Evolutionary conservation across 225 moss, liverwort and hornwort genomes (phyloP).

Genomic region (Polytrichum commune): DNA sequence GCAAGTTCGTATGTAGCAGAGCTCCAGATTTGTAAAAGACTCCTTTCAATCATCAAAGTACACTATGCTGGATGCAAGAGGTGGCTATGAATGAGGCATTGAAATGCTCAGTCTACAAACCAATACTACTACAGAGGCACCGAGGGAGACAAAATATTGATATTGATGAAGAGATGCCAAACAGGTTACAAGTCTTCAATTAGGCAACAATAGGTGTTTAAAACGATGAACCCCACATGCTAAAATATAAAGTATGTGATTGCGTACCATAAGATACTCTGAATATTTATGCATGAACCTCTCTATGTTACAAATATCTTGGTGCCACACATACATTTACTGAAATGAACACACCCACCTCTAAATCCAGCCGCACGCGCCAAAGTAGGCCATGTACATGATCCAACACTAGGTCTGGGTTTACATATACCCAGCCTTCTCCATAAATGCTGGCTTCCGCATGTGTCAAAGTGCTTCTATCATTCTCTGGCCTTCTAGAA

Average conservation of each 20-base stretch:
- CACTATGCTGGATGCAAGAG: too few species aligned
- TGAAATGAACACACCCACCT: conserved; percentile 45
- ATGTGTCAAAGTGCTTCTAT: conserved; percentile 35
- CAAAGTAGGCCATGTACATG: conserved; percentile 78
- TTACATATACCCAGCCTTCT: conserved; percentile 82
- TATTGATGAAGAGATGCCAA: too few species aligned
- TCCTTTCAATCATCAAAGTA: too few species aligned
- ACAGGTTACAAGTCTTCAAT: too few species aligned
- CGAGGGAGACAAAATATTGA: too few species aligned
- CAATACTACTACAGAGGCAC: too few species aligned
- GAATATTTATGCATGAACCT: not conserved
- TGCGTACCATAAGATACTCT: conserved; percentile 3
- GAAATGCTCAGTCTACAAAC: too few species aligned
- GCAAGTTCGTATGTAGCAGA: conserved; percentile 1
- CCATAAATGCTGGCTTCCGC: conserved; percentile 67
- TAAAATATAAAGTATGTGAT: not conserved
- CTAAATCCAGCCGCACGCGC: conserved; percentile 86
- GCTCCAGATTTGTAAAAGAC: not conserved
- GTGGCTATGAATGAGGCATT: too few species aligned
- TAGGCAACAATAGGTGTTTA: too few species aligned
- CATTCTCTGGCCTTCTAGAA: conserved; percentile 35
- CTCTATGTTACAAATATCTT: too few species aligned
- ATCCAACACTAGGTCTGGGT: conserved; percentile 90
- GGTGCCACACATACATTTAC: too few species aligned
- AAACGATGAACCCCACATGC: too few species aligned